Evolutionary conservation across 2,329 filamentous ascomycete genomes (phyloP).

Genomic region (Alternaria sp.): DNA sequence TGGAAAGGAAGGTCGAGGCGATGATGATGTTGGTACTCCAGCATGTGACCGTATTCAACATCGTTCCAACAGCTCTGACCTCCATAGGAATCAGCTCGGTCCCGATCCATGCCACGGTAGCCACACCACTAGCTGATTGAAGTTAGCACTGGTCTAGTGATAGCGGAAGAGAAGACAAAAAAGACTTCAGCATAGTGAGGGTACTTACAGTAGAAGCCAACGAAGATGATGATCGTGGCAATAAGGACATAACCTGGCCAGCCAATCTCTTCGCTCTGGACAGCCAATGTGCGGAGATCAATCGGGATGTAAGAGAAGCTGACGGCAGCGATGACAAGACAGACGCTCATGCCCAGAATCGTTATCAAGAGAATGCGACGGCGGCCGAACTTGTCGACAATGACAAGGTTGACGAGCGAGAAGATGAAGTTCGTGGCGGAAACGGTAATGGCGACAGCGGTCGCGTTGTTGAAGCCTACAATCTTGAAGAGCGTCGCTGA

Average conservation of each 20-base stretch:
- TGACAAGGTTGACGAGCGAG: conserved; percentile 74
- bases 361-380: conserved; percentile 64
- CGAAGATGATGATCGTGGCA: conserved; percentile 47
- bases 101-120: conserved; percentile 18
- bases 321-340: conserved; percentile 73
- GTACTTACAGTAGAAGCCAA: conserved; percentile 38
- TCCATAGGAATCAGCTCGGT: conserved; percentile 49
- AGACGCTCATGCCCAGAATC: conserved; percentile 71
- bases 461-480: conserved; percentile 79
- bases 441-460: conserved; percentile 78
- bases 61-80: conserved; percentile 47
- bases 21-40: conserved; percentile 47
- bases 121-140: background rate
- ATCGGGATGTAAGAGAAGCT: conserved; percentile 71
- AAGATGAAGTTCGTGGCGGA: conserved; percentile 83
- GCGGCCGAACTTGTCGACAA: conserved; percentile 81
- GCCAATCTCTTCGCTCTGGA: conserved; percentile 37
- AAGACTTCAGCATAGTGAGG: background rate
- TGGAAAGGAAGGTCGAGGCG: conserved; percentile 47
- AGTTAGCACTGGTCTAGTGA: background rate
- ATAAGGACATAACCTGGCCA: conserved; percentile 46
- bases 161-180: background rate
- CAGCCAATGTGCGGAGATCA: conserved; percentile 42
- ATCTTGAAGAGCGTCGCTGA: conserved; percentile 54
- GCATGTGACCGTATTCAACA: conserved; percentile 42